Evolutionary conservation across 352 stramenopile species (phyloP), one percentile per base, ranked within the genome.

Genomic region (Phytophthora vignae): DNA sequence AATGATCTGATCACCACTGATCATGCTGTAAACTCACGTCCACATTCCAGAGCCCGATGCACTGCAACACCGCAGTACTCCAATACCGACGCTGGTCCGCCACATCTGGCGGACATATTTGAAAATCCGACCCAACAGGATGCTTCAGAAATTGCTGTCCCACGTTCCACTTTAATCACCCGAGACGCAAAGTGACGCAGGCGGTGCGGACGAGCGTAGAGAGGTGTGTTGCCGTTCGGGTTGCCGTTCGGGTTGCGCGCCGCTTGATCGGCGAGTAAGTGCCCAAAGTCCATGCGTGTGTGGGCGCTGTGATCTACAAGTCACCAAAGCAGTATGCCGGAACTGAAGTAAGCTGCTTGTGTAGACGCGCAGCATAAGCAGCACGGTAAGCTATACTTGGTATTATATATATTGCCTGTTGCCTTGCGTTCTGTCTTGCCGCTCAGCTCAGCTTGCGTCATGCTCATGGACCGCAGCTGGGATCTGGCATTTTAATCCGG

Each of bases 91-190:
- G 60, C 54, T 10, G 15, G 33, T 55, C 22, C 36, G 60, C 36
- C 50, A 29, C 60, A 55, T 61, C 38, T 68, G 50, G n/a, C 25
- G 5, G 44, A 25, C 55, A 62, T 25, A 53, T 42, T 52, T 4
- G 11, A 53, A 9, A 53, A 62, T 22, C 38, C 55, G 55, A 52
- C 9, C 17, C 25, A 60, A 55, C 61, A 61, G n/a, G 50, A 38
- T 61, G 62, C 62, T 69, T 69, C 61, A 67, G 60, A 60, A 65
- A 58, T 59, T 21, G 40, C 25, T 44, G 57, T 44, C 48, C 60
- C 60, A 67, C 60, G 12, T 48, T 68, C 15, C 33, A 15, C 55
- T 36, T 62, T 62, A 63, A 61, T 69, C 62, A 50, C 22, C 52
- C 44, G 62, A 69, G 62, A 69, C 53, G 57, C 44, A 55, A 55